A percentile compares a stretch with the other conserved stretches of the same genome.
Evolutionary conservation across 129 eudicot genomes (phyloP).

Genomic region (Tagetes erecta): DNA sequence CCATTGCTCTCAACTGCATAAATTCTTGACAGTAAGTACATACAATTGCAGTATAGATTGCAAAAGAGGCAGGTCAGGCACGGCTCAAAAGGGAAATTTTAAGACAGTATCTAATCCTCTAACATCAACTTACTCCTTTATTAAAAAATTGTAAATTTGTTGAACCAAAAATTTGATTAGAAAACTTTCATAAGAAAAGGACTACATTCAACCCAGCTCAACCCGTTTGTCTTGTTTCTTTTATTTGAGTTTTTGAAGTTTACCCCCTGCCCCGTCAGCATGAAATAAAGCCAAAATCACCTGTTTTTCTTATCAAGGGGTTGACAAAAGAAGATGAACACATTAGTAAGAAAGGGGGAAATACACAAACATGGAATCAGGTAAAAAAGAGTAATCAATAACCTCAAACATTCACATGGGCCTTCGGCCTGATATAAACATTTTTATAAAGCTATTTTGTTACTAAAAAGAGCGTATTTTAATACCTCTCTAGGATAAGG

Average conservation of each 20-base stretch:
- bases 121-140: background rate
- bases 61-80: background rate
- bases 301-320: background rate
- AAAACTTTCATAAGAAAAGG: background rate
- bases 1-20: slow-evolving; percentile 78
- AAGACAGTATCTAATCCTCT: background rate
- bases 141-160: background rate
- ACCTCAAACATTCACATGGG: slow-evolving; percentile 1
- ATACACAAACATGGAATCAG: slow-evolving; percentile 2
- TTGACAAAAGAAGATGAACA: background rate
- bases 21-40: slow-evolving; percentile 5
- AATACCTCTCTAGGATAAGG: slow-evolving; percentile 96
- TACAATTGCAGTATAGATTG: slow-evolving; percentile 3
- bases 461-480: slow-evolving; percentile 10
- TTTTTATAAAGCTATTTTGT: background rate
- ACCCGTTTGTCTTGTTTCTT: background rate
- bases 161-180: background rate
- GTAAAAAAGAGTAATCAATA: background rate
- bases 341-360: background rate
- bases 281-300: background rate
- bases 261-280: background rate
- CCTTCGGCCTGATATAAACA: background rate
- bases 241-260: background rate
- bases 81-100: background rate
- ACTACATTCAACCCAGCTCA: background rate